Evolutionary conservation across 768 basidiomycete species (phyloP).

Genomic region (Serendipita sp.): DNA sequence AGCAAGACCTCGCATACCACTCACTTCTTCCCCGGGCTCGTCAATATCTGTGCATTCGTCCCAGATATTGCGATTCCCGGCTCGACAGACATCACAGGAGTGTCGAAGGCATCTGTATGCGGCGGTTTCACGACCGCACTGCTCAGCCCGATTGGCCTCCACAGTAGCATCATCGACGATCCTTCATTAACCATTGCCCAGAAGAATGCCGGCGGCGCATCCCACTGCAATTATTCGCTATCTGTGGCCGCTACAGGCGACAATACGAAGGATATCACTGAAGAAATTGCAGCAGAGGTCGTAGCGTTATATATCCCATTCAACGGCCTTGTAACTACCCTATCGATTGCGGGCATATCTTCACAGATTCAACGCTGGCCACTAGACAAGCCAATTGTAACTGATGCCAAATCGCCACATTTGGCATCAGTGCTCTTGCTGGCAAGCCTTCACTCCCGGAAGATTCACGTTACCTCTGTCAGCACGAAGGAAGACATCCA

Average conservation of each 20-base stretch:
- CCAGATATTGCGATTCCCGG: constrained; percentile 43
- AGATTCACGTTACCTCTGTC: constrained; percentile 83
- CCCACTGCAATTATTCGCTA: constrained; percentile 80
- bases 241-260: constrained; percentile 55
- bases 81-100: constrained; percentile 44
- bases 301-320: constrained; percentile 81
- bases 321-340: constrained; percentile 23
- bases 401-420: constrained; percentile 81
- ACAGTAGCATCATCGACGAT: constrained; percentile 48
- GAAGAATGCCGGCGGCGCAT: constrained; percentile 39
- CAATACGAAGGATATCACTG: constrained; percentile 48
- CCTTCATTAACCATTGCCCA: constrained; percentile 53
- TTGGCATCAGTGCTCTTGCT: constrained; percentile 85
- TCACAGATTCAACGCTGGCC: constrained; percentile 87
- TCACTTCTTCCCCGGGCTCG: constrained; percentile 76
- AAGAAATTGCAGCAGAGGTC: constrained; percentile 62
- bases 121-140: constrained; percentile 82
- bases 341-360: constrained; percentile 51
- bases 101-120: constrained; percentile 67
- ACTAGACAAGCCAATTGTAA: constrained; percentile 77
- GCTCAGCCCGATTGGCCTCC: constrained; percentile 54
- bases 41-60: constrained; percentile 78
- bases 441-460: constrained; percentile 81
- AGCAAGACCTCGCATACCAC: constrained; percentile 88
- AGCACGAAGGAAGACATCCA: constrained; percentile 72